These are phyloP conservation scores for Solanum medicagineum DNA, from an alignment of 257 asterid species.

Conservation along the genomic window DNA sequence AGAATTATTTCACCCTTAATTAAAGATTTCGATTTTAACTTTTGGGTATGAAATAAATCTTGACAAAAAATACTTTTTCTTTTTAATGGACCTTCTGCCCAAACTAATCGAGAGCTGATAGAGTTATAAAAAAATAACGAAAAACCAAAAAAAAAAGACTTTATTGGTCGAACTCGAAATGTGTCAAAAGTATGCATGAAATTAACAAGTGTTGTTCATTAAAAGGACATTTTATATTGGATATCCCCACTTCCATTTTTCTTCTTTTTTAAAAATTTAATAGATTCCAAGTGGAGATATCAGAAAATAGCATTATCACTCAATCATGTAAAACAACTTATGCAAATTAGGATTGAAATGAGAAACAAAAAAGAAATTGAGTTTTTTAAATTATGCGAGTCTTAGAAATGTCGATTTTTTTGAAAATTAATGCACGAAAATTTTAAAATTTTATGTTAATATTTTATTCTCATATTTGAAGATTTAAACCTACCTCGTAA, in stretches of 20 bases:
- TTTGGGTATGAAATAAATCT: neutral
- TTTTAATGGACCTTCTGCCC: neutral
- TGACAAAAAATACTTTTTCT: neutral
- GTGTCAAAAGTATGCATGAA: neutral
- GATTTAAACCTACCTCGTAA: neutral
- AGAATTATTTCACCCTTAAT: neutral
- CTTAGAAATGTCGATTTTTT: neutral
- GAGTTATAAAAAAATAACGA: neutral
- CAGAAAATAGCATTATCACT: neutral
- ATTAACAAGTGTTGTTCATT: neutral
- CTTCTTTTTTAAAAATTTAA: neutral
- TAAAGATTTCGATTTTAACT: rapidly evolving
- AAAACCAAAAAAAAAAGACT: neutral
- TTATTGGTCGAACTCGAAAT: neutral
- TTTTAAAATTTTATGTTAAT: neutral
- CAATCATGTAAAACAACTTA: neutral
- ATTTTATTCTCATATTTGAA: neutral
- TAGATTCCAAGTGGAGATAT: neutral
- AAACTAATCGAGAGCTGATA: neutral
- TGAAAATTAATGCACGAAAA: too few species aligned
- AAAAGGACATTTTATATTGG: neutral
- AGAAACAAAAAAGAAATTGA: neutral
- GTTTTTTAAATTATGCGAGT: neutral
- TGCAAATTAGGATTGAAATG: neutral
- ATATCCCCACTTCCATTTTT: neutral